These are phyloP conservation scores for Rhinocladiella mackenziei DNA, from an alignment of 2,329 filamentous ascomycete species.

Conservation along the genomic window DNA sequence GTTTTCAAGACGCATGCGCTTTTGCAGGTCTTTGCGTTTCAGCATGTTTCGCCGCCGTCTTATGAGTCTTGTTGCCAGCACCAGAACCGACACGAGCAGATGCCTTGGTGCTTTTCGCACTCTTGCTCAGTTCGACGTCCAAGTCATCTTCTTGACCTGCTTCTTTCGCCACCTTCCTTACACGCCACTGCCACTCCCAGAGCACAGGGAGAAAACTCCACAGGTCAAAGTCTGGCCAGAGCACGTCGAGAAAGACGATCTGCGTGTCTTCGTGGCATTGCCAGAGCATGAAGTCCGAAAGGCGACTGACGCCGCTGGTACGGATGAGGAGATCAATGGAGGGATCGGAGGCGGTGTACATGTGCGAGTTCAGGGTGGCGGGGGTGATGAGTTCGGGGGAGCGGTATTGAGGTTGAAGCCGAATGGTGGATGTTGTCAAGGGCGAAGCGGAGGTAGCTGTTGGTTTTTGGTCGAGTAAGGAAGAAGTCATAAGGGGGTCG, in stretches of 20 bases:
- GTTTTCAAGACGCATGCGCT: too few relatives aligned
- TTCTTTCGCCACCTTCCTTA: conserved; percentile 32
- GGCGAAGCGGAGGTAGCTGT: neutral
- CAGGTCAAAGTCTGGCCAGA: conserved; percentile 95
- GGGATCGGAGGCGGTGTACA: conserved; percentile 80
- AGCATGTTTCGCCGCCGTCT: too few relatives aligned
- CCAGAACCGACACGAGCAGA: too few relatives aligned
- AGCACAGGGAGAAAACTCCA: conserved; percentile 91
- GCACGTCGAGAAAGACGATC: conserved; percentile 83
- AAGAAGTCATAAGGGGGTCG: conserved; percentile 1
- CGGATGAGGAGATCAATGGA: conserved; percentile 87
- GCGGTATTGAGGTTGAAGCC: conserved; percentile 39
- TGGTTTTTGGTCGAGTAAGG: neutral
- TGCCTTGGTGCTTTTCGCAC: too few relatives aligned
- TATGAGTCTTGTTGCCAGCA: too few relatives aligned
- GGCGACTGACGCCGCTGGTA: conserved; percentile 84
- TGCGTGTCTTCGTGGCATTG: conserved; percentile 91
- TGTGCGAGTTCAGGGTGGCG: conserved; percentile 75
- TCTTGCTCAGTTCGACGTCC: too few relatives aligned
- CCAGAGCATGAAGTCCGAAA: conserved; percentile 99
- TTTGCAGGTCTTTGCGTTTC: too few relatives aligned
- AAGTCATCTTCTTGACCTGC: conserved; percentile 1
- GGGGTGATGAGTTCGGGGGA: conserved; percentile 86
- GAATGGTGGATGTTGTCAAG: neutral
- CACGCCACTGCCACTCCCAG: conserved; percentile 76